Base-by-base conservation (phyloP, 2,329 filamentous ascomycete genomes). In the Colletotrichum paranaense region DNA sequence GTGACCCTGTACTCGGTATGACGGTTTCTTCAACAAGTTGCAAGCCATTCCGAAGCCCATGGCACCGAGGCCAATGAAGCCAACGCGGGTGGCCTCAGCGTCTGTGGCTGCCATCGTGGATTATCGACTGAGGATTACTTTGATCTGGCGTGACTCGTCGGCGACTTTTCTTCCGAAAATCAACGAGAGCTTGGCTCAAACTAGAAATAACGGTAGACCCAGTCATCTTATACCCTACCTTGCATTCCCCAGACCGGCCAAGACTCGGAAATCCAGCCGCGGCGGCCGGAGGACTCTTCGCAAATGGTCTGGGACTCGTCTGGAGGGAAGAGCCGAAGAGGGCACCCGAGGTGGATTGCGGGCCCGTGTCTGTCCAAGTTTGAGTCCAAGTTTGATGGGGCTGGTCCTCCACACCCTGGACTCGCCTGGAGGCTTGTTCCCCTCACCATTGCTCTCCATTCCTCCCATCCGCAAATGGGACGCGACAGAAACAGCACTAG, bases 1-100 rank as follows among this genome's bases (percentile, higher is more conserved):
- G 68, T 79, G 82, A 4, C 79, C 81, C 3, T 76, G 77, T 2
- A 84, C 80, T 4, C 67, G 19, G 63, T 79, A 83, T 7, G 66
- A 57, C 7, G 79, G 78, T 6, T 80, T 78, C 22, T 77, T 76
- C 2, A 82, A 46, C 11, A 83, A 75, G 4, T 81, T 81, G 1
- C 77, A 67, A 0, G 82, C 82, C 79, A 84, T 84, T 26, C 82
- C 81, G 28, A 79, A 78, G 16, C 82, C 82, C 82, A 84, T 84
- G 11, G 82, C 82, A 1, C 82, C 82, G 6, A 84, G 76, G 9
- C 82, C 82, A 32, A 83, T 78, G 65, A 84, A 79, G 56, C 79
- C 82, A 49, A 84, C 52, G 55, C 71, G 73, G 24, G 65, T 71
- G 22, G 62, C 26, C 42, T 63, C 57, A 22, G 52, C 52, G 53